A percentile compares a stretch with the other conserved stretches of the same genome.
phyloP scores from a whole-genome alignment of 1,284 basidiomycete species.

The Papiliotrema laurentii region DNA sequence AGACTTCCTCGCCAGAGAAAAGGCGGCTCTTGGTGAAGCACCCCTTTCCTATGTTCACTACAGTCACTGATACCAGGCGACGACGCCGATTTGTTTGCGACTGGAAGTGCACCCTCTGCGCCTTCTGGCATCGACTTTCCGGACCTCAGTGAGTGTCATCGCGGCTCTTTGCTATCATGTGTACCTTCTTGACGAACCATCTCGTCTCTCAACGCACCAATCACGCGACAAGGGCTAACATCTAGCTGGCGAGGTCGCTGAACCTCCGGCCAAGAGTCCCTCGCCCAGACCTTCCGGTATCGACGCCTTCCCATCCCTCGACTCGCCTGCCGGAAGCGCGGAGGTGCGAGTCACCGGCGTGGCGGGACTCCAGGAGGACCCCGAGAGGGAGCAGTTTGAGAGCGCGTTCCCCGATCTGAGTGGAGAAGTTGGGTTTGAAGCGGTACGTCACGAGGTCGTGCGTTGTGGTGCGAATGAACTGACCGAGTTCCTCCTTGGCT shows the following conservation, averaged over 20 bases:
- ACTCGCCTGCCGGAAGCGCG: conserved; percentile 18
- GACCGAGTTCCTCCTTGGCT: no score
- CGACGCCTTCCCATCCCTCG: conserved; percentile 68
- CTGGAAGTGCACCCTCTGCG: conserved; percentile 31
- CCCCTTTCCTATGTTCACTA: not conserved
- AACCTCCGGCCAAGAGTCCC: conserved; percentile 14
- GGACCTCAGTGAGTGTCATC: conserved; percentile 24
- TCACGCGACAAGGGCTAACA: not conserved
- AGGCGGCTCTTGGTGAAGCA: conserved; percentile 44
- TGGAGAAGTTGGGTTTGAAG: conserved; percentile 33
- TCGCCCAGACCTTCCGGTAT: conserved; percentile 27
- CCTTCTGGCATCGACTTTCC: conserved; percentile 43
- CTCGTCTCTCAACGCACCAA: not conserved
- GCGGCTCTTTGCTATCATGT: not conserved
- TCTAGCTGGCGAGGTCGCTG: conserved; percentile 11
- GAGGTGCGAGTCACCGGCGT: conserved; percentile 72
- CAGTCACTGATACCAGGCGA: conserved; percentile 27
- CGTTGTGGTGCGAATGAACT: no score
- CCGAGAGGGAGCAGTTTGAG: conserved; percentile 86
- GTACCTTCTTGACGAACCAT: not conserved
- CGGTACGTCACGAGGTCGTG: no score
- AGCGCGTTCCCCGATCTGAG: conserved; percentile 85
- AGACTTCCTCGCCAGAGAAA: conserved; percentile 48
- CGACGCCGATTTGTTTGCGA: conserved; percentile 46
- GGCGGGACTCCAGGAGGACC: conserved; percentile 48